phyloP scores from a whole-genome alignment of 345 rosid genomes.

The Gossypium anomalum region DNA sequence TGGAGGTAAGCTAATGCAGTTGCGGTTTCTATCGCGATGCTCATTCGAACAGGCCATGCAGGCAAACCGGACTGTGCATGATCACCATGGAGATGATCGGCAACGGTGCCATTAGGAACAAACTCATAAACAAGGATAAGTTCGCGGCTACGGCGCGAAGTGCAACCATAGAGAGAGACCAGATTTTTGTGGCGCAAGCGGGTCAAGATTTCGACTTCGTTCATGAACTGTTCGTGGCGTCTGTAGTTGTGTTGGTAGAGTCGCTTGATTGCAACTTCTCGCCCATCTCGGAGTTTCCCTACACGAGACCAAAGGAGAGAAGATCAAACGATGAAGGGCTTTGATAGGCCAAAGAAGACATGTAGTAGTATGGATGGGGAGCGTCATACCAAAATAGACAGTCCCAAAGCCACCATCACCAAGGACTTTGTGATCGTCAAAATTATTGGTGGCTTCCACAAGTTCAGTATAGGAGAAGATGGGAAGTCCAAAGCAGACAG shows the following conservation, averaged over 20 bases:
- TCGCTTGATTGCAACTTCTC: constrained; percentile 73
- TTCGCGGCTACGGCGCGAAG: constrained; percentile 45
- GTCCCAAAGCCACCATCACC: constrained; percentile 80
- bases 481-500: constrained; percentile 38
- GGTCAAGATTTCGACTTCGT: constrained; percentile 53
- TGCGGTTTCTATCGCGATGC: constrained; percentile 61
- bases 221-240: constrained; percentile 49
- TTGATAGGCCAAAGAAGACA: neutral
- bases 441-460: constrained; percentile 53
- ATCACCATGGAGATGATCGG: constrained; percentile 59
- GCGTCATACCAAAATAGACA: constrained; percentile 54
- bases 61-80: constrained; percentile 26
- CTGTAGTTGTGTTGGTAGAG: constrained; percentile 50
- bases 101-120: constrained; percentile 57
- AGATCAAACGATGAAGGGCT: constrained; percentile 1
- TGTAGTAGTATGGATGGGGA: neutral
- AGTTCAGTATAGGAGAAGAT: constrained; percentile 60
- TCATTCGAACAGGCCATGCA: constrained; percentile 51
- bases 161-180: constrained; percentile 67
- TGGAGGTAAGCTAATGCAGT: constrained; percentile 62
- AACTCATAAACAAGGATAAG: constrained; percentile 68
- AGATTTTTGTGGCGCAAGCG: constrained; percentile 60
- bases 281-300: constrained; percentile 61
- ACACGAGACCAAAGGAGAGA: constrained; percentile 1
- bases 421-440: constrained; percentile 38